These are phyloP conservation scores for Hyaloraphidium curvatum DNA, from an alignment of 192 early-diverging fungal genomes.

Conservation along the genomic window DNA sequence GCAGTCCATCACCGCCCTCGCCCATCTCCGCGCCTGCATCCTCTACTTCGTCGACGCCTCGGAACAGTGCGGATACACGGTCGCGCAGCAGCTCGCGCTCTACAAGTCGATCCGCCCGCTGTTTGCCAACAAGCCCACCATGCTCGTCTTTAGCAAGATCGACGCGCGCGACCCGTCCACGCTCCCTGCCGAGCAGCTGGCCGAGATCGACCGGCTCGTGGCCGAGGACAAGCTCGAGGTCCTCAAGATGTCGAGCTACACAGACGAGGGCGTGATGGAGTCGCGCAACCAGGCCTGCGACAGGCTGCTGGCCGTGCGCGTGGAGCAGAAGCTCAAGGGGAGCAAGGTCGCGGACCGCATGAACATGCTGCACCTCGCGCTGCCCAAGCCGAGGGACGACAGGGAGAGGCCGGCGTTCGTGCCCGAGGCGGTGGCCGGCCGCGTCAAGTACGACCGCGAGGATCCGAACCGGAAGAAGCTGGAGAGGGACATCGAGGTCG, in stretches of 20 bases:
- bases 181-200: conserved; percentile 45
- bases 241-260: conserved; percentile 69
- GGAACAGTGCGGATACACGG: conserved; percentile 95
- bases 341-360: conserved; percentile 66
- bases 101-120: conserved; percentile 94
- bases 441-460: conserved; percentile 50
- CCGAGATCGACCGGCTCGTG: conserved; percentile 51
- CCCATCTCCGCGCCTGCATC: conserved; percentile 87
- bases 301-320: conserved; percentile 70
- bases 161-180: conserved; percentile 69
- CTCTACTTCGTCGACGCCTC: conserved; percentile 97
- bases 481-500: conserved; percentile 78
- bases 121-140: conserved; percentile 93
- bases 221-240: conserved; percentile 48
- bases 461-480: conserved; percentile 53
- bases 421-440: conserved; percentile 47
- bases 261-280: conserved; percentile 93
- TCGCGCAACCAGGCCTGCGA: conserved; percentile 89
- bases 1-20: conserved; percentile 99
- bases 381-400: conserved; percentile 70
- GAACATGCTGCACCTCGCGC: conserved; percentile 88
- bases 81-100: conserved; percentile 71
- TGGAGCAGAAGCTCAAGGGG: conserved; percentile 87
- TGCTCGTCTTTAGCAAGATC: conserved; percentile 93
- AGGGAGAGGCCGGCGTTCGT: conserved; percentile 60